Evolutionary conservation across 192 early-diverging fungal genomes (phyloP), one percentile per base, ranked within the genome.

Genomic region (Coemansia sp.): DNA sequence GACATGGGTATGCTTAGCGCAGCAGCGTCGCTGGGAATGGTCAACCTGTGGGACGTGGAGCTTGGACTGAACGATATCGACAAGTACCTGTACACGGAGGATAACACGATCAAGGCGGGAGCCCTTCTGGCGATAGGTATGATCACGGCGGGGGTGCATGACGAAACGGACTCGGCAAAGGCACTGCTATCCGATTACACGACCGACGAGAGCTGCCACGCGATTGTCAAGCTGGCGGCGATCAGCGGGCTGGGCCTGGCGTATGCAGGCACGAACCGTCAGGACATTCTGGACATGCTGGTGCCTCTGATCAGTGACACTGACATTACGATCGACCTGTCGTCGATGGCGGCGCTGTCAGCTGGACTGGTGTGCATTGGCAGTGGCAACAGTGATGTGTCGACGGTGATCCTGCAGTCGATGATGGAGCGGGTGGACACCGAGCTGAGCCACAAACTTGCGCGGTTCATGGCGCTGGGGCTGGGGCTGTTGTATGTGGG

Each of bases 1-100:
- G 98, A 98, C 45, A 87, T 94, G 84, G 90, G 92, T 56, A 98
- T 97, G 95, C 86, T 95, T 63, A 94, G 94, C 76, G 94, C 98
- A 8, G 87, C 94, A 19, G 98, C 98, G 14, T 99, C 98, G 1
- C 72, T 98, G 53, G 98, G 98, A 29, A 79, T 90, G 75, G 93
- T 99, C 66, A 81, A 93, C 67, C 81, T 99, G 64, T 99, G 98
- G 98, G 94, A 98, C 74, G 90, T 96, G 5, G 94, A 96, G 62
- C 84, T 85, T 42, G 96, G 95, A 34, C 83, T 99, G 46, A 91
- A 89, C 65, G 87, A 94, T 65, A 92, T 99, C 59, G 97, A 98
- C 86, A 94, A 95, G 81, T 98, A 96, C 79, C 85, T 95, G 75
- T 93, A 97, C 78, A 92, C 60, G 29, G 57, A 61, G 41, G 85